Conservation (phyloP, 805 yeast genomes). For the Debaryomyces prosopidis region DNA sequence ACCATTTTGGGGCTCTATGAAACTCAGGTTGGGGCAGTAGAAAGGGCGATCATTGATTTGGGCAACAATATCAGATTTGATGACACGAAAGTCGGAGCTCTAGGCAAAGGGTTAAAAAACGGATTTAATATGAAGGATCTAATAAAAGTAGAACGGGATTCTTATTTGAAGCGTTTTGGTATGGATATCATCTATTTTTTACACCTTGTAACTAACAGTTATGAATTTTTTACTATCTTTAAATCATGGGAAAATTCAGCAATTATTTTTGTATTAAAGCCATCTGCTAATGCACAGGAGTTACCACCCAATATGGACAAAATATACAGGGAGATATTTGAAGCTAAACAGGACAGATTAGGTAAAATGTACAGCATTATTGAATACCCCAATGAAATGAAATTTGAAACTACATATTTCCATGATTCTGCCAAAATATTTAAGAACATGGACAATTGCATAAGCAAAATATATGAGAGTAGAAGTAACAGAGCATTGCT, state of each 20-base stretch:
- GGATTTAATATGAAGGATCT: slow-evolving; percentile 75
- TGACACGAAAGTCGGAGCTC: slow-evolving; percentile 70
- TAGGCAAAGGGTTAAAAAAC: slow-evolving; percentile 80
- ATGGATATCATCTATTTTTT: slow-evolving; percentile 64
- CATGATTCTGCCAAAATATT: slow-evolving; percentile 56
- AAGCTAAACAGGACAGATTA: slow-evolving; percentile 47
- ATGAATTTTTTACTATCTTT: slow-evolving; percentile 71
- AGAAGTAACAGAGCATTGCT: slow-evolving; percentile 65
- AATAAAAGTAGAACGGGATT: slow-evolving; percentile 46
- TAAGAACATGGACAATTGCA: slow-evolving; percentile 54
- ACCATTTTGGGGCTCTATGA: slow-evolving; percentile 74
- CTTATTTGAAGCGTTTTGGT: slow-evolving; percentile 55
- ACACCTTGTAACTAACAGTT: slow-evolving; percentile 71
- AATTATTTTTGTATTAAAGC: slow-evolving; percentile 61
- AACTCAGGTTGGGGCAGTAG: slow-evolving; percentile 61
- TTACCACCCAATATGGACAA: slow-evolving; percentile 55
- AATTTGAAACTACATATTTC: slow-evolving; percentile 56
- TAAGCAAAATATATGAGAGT: slow-evolving; percentile 57
- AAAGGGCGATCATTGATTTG: slow-evolving; percentile 74
- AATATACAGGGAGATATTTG: slow-evolving; percentile 54
- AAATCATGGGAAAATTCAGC: slow-evolving; percentile 59
- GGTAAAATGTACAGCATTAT: slow-evolving; percentile 46
- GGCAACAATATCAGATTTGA: slow-evolving; percentile 75
- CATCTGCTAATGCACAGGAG: slow-evolving; percentile 65
- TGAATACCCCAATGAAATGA: slow-evolving; percentile 51